Base-by-base conservation (phyloP, 345 rosid species). In the Clausena lansium region DNA sequence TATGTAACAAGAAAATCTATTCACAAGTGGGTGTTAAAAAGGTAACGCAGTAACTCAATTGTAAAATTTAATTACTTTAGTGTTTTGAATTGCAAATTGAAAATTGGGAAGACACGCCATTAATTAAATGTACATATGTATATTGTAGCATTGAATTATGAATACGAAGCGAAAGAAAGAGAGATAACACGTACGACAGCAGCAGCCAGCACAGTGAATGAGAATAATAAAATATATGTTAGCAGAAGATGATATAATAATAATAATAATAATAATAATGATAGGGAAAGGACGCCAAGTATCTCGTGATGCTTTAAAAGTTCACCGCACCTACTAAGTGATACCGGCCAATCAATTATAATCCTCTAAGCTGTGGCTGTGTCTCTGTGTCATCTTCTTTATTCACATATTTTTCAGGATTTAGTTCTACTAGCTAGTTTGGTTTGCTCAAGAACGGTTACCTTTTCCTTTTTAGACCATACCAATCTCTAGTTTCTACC, bases 251-350 rank as follows among this genome's bases (percentile, higher is more conserved):
- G 60, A 61, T 45, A 11, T 13, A 45, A 13, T 13, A 45, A n/a
- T n/a, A n/a, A n/a, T n/a, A n/a, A 41, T 41, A 11, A 11, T 30
- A 36, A 25, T 10, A 36, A 38, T 7, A 7, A 6, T 7, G 57
- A 52, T 15, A 17, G 19, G 55, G 55, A 50, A 50, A 50, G 55
- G 22, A 17, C 0, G 24, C 81, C 87, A 76, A 78, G 87, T 13
- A 70, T 84, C 89, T 76, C 87, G 89, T 86, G 89, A 86, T 57
- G 13, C 75, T 71, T 79, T 81, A 79, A 28, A 81, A 81, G 55
- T 81, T 77, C 81, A 81, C 88, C 85, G 83, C 84, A 76, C 67
- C 81, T 25, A 39, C 60, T 71, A 39, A 67, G 11, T 13, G 30
- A 25, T 74, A 4, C 72, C 7, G 20, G 30, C 81, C 84, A 73